Percentiles rank a stretch among this genome's conserved stretches.
These are phyloP conservation scores for Camelina sativa DNA, from an alignment of 345 rosid species.

Conservation along the genomic window DNA sequence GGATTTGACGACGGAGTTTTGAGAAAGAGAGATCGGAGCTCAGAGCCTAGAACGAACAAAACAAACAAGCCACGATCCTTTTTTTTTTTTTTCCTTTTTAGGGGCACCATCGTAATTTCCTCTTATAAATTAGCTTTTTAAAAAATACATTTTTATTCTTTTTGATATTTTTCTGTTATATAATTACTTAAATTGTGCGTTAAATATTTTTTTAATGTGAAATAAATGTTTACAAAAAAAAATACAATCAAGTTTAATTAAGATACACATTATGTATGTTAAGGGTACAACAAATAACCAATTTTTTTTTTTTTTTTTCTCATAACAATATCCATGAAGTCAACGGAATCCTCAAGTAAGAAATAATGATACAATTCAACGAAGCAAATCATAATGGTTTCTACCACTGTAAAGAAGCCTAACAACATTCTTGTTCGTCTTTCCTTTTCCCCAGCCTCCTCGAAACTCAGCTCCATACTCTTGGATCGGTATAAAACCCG, in stretches of 20 bases:
- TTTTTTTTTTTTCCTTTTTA: too few relatives aligned
- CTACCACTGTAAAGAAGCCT: constrained; percentile 86
- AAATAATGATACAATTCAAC: constrained; percentile 19
- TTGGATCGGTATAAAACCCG: constrained; percentile 76
- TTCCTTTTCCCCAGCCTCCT: constrained; percentile 56
- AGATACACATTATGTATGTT: background rate
- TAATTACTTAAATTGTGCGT: background rate
- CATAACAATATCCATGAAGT: background rate
- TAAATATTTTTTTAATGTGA: background rate
- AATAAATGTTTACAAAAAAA: too few relatives aligned
- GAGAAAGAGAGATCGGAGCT: constrained; percentile 26
- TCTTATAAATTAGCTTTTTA: too few relatives aligned
- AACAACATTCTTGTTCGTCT: constrained; percentile 63
- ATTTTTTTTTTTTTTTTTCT: background rate
- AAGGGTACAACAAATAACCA: background rate
- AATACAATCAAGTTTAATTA: too few relatives aligned
- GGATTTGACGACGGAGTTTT: constrained; percentile 23
- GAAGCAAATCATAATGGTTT: constrained; percentile 82
- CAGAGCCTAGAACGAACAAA: background rate
- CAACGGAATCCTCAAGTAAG: background rate
- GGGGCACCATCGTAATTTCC: too few relatives aligned
- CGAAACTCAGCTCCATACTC: constrained; percentile 79
- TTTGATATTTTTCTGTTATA: too few relatives aligned
- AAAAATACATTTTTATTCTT: too few relatives aligned
- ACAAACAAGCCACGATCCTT: constrained; percentile 19